Conservation (phyloP, 768 basidiomycete genomes). For the Gymnopilus junonius region DNA sequence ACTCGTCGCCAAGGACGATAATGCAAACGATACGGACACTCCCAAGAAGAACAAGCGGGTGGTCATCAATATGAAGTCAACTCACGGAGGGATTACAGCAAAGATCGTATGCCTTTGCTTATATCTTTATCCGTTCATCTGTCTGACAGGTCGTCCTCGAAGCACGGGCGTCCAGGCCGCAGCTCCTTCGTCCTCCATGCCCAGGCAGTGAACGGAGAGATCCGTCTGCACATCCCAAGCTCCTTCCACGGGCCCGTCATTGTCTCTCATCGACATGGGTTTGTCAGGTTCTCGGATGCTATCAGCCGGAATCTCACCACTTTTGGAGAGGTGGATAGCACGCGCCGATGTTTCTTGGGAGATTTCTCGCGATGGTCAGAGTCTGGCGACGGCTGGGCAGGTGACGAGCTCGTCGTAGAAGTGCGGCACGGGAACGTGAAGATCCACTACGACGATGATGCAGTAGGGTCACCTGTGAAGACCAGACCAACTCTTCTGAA, state of each 20-base stretch:
- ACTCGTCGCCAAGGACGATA: constrained; percentile 17
- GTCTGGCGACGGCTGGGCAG: constrained; percentile 35
- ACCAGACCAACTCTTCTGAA: constrained; percentile 24
- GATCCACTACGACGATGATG: constrained; percentile 42
- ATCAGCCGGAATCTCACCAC: constrained; percentile 33
- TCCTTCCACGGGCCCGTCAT: constrained; percentile 44
- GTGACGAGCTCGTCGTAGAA: constrained; percentile 43
- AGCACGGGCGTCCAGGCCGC: constrained; percentile 24
- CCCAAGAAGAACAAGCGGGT: constrained; percentile 23
- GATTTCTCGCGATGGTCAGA: constrained; percentile 36
- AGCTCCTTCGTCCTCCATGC: constrained; percentile 31
- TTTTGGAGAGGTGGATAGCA: constrained; percentile 35
- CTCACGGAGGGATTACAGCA: constrained; percentile 32
- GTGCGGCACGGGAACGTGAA: constrained; percentile 40
- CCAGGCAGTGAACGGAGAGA: constrained; percentile 32
- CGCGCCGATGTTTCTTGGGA: constrained; percentile 45
- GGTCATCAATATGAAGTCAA: constrained; percentile 29
- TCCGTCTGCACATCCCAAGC: constrained; percentile 41
- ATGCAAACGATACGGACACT: constrained; percentile 4
- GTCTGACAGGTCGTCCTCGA: not conserved
- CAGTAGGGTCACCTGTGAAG: constrained; percentile 24
- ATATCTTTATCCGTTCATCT: not conserved
- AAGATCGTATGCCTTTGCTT: constrained; percentile 28
- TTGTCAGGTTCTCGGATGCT: constrained; percentile 36
- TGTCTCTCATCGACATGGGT: constrained; percentile 36